These are phyloP conservation scores for Phytophthora colocasiae DNA, from an alignment of 352 stramenopile genomes.

Conservation along the genomic window DNA sequence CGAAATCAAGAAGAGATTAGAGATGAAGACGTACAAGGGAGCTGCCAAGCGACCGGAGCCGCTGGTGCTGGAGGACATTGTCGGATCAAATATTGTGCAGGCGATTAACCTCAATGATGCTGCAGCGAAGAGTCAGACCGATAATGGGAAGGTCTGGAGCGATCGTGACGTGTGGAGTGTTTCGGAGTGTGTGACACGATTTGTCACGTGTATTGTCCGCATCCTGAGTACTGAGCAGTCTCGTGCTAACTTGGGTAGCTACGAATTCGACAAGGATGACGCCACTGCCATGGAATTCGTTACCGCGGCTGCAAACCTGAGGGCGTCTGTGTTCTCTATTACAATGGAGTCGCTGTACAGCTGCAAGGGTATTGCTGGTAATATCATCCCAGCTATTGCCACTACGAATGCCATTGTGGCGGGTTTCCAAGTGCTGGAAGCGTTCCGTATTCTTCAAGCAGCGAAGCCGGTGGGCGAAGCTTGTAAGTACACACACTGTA, in stretches of 20 bases:
- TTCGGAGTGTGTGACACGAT: constrained; percentile 88
- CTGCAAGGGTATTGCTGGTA: constrained; percentile 99
- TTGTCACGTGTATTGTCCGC: constrained; percentile 74
- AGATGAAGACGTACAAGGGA: constrained; percentile 97
- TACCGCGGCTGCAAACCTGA: constrained; percentile 97
- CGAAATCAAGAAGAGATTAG: constrained; percentile 97
- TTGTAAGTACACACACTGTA: constrained; percentile 96
- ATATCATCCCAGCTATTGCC: constrained; percentile 99
- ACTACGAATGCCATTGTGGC: constrained; percentile 99
- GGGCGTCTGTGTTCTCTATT: constrained; percentile 88
- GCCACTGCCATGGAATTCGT: constrained; percentile 97
- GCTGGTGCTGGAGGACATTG: constrained; percentile 68
- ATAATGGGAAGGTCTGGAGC: constrained; percentile 67
- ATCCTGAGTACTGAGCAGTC: constrained; percentile 66
- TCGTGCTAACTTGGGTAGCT: constrained; percentile 71
- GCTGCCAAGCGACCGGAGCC: constrained; percentile 91
- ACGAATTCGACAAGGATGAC: constrained; percentile 99
- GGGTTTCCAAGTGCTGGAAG: constrained; percentile 91
- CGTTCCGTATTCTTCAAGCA: constrained; percentile 82
- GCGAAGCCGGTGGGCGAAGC: constrained; percentile 65
- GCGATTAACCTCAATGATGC: constrained; percentile 42
- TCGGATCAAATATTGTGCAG: constrained; percentile 50
- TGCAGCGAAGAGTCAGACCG: constrained; percentile 25
- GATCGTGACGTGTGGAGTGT: constrained; percentile 90
- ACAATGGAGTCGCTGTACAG: constrained; percentile 86